Conservation (phyloP, 2,329 filamentous ascomycete genomes). For the Claviceps purpurea region DNA sequence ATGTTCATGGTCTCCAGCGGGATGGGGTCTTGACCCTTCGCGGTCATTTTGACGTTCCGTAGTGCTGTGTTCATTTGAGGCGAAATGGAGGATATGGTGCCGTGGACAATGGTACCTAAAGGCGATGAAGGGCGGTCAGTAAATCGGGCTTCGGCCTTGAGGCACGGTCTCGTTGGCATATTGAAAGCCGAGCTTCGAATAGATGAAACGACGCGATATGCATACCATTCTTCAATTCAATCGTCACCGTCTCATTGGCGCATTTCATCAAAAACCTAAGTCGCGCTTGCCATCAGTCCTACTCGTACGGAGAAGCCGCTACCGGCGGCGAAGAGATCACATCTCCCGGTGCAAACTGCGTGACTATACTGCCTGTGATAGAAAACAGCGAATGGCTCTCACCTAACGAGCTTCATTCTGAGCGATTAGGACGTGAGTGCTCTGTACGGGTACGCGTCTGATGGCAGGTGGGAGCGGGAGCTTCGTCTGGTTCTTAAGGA, state of each 20-base stretch:
- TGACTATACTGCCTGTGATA: too few relatives aligned
- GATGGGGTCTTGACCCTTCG: constrained; percentile 74
- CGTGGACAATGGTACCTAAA: constrained; percentile 83
- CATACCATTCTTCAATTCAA: constrained; percentile 94
- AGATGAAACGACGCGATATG: background rate
- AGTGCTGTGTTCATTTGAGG: constrained; percentile 98
- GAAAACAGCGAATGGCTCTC: constrained; percentile 24
- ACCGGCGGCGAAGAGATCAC: background rate
- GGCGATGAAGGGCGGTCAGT: background rate
- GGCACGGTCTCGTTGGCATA: background rate
- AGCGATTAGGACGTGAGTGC: constrained; percentile 10
- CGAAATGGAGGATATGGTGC: constrained; percentile 91
- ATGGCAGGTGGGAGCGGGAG: background rate
- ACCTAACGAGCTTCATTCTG: constrained; percentile 97
- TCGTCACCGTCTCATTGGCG: constrained; percentile 93
- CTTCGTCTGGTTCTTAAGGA: background rate
- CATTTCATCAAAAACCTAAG: constrained; percentile 97
- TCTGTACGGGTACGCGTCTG: too few relatives aligned
- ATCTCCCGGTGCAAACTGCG: background rate
- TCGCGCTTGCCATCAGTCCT: constrained; percentile 1
- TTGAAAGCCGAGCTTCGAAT: background rate
- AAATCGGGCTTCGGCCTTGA: background rate
- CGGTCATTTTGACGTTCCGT: constrained; percentile 92
- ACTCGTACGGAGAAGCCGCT: constrained; percentile 8
- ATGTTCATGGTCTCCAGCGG: constrained; percentile 92